These are phyloP conservation scores for Zymoseptoria brevis DNA, from an alignment of 2,329 filamentous ascomycete species.

Conservation along the genomic window DNA sequence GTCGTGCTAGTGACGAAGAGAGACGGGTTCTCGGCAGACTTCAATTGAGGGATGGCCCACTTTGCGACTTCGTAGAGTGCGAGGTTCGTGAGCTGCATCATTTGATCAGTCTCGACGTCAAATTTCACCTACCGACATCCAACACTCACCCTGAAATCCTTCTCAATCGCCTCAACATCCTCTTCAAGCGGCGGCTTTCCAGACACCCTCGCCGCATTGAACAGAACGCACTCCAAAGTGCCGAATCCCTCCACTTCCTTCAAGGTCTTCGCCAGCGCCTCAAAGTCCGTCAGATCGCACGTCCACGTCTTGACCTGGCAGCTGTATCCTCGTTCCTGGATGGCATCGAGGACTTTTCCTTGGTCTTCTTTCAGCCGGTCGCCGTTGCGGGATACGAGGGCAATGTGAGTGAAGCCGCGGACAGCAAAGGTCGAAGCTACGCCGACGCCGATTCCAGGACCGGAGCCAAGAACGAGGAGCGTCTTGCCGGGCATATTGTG, in stretches of 20 bases:
- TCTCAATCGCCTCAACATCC: slow-evolving; percentile 38
- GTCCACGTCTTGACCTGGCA: slow-evolving; percentile 38
- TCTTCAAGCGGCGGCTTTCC: slow-evolving; percentile 37
- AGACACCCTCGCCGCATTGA: slow-evolving; percentile 46
- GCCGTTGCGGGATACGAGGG: slow-evolving; percentile 41
- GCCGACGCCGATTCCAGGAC: slow-evolving; percentile 42
- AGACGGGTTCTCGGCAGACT: slow-evolving; percentile 33
- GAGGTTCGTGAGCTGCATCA: slow-evolving; percentile 39
- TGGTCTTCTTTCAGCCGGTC: slow-evolving; percentile 33
- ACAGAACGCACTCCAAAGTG: slow-evolving; percentile 42
- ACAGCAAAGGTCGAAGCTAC: slow-evolving; percentile 37
- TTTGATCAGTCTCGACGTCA: neutral
- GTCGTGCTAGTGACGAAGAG: slow-evolving; percentile 44
- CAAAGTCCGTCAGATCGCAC: slow-evolving; percentile 39
- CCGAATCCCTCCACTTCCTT: slow-evolving; percentile 38
- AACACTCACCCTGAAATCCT: slow-evolving; percentile 41
- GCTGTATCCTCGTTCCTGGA: slow-evolving; percentile 26
- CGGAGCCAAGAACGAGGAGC: slow-evolving; percentile 38
- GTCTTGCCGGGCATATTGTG: slow-evolving; percentile 24
- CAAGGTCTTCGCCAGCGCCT: slow-evolving; percentile 33
- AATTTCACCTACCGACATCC: neutral
- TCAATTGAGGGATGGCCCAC: slow-evolving; percentile 40
- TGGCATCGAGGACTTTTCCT: slow-evolving; percentile 24
- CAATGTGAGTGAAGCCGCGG: slow-evolving; percentile 40
- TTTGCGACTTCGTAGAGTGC: slow-evolving; percentile 43